These are phyloP conservation scores for Deuterostichococcus epilithicus DNA, from an alignment of 139 green algal genomes.

Conservation along the genomic window DNA sequence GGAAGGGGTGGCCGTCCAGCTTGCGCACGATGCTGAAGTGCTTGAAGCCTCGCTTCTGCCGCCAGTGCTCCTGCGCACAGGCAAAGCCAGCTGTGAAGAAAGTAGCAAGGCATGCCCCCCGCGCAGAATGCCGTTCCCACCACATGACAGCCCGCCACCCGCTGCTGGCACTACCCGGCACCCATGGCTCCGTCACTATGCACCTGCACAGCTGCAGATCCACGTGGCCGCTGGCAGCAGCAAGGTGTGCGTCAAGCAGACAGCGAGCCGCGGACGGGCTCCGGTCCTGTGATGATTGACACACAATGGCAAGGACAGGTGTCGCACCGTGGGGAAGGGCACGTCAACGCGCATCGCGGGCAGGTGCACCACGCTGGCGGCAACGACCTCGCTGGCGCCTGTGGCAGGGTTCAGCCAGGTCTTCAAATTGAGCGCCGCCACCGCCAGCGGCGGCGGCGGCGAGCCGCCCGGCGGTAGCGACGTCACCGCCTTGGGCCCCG, in stretches of 20 bases:
- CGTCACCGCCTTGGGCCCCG: conserved; percentile 55
- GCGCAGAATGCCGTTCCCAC: too few relatives aligned
- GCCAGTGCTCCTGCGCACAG: conserved; percentile 66
- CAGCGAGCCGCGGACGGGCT: too few relatives aligned
- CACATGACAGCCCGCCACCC: too few relatives aligned
- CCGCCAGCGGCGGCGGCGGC: conserved; percentile 65
- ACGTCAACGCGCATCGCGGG: conserved; percentile 26
- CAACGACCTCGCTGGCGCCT: conserved; percentile 74
- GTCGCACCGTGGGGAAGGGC: conserved; percentile 41
- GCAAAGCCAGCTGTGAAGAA: too few relatives aligned
- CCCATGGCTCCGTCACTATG: too few relatives aligned
- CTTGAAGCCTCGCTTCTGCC: conserved; percentile 45
- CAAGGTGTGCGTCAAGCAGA: too few relatives aligned
- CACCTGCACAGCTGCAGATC: too few relatives aligned
- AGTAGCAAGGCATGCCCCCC: too few relatives aligned
- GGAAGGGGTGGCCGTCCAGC: conserved; percentile 78
- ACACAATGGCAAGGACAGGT: neutral
- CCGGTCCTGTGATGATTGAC: too few relatives aligned
- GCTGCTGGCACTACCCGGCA: too few relatives aligned
- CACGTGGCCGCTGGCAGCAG: too few relatives aligned
- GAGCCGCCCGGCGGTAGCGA: conserved; percentile 11
- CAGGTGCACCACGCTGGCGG: conserved; percentile 70
- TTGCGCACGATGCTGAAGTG: conserved; percentile 83
- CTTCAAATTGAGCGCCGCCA: conserved; percentile 87
- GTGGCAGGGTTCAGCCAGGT: conserved; percentile 68